phyloP scores from a whole-genome alignment of 805 yeast genomes.

The Candida incommunis region DNA sequence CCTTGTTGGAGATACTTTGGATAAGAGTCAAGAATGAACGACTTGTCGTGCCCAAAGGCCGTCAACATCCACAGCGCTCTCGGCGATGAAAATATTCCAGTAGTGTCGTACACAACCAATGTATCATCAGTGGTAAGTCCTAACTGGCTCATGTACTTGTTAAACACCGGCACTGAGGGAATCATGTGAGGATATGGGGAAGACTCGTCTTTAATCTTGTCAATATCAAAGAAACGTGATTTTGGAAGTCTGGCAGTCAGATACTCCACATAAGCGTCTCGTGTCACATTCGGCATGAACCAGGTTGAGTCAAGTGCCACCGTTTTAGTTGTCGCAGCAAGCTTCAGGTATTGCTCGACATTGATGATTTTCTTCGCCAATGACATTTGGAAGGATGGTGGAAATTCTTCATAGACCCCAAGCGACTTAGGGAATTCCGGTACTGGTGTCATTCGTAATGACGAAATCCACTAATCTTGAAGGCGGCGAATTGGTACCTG shows the following conservation, averaged over 20 bases:
- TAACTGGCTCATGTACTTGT: slow-evolving; percentile 23
- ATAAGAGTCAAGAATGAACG: slow-evolving; percentile 59
- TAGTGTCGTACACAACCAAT: slow-evolving; percentile 71
- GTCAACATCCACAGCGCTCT: slow-evolving; percentile 86
- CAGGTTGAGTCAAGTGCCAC: slow-evolving; percentile 80
- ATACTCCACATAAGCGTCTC: slow-evolving; percentile 34
- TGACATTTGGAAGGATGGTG: not conserved
- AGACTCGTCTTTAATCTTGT: slow-evolving; percentile 40
- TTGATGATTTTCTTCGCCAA: slow-evolving; percentile 3
- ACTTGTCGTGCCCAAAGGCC: slow-evolving; percentile 60
- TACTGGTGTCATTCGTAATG: too few relatives aligned
- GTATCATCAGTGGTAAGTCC: slow-evolving; percentile 31
- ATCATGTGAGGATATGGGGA: slow-evolving; percentile 85
- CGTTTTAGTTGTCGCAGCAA: slow-evolving; percentile 10
- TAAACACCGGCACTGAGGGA: slow-evolving; percentile 48
- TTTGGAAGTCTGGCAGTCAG: slow-evolving; percentile 43
- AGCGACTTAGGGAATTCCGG: too few relatives aligned
- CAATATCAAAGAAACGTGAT: slow-evolving; percentile 69
- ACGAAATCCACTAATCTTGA: too few relatives aligned
- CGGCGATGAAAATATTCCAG: slow-evolving; percentile 78
- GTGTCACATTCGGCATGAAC: slow-evolving; percentile 71
- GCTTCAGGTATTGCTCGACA: slow-evolving; percentile 8
- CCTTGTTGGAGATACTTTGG: slow-evolving; percentile 33
- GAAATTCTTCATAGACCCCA: too few relatives aligned
- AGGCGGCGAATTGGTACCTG: too few relatives aligned